Evolutionary conservation across 139 green algal genomes (phyloP).

Genomic region (Diplosphaera chodatii): DNA sequence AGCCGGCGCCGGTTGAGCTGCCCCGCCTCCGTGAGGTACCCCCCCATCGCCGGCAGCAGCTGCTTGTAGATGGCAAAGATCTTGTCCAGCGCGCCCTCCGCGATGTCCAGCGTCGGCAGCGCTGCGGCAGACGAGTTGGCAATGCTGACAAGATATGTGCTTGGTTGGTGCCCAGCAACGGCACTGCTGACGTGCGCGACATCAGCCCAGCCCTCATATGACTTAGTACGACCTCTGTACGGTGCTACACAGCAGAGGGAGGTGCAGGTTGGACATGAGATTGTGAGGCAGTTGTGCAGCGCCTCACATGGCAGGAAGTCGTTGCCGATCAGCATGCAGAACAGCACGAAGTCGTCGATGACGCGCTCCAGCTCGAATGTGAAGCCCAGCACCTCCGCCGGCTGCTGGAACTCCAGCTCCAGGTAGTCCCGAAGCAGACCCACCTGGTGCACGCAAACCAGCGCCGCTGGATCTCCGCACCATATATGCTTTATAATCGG

Average conservation of each 20-base stretch:
- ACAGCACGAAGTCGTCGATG: slow-evolving; percentile 92
- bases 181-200: no score
- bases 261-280: no score
- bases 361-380: slow-evolving; percentile 72
- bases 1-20: slow-evolving; percentile 54
- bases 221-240: no score
- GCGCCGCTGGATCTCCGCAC: no score
- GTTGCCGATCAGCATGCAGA: slow-evolving; percentile 95
- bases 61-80: slow-evolving; percentile 87
- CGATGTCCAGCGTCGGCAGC: slow-evolving; percentile 85
- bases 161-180: no score
- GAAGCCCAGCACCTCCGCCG: slow-evolving; percentile 23
- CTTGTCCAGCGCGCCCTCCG: slow-evolving; percentile 82
- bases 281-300: no score
- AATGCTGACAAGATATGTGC: background rate
- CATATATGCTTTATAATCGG: no score
- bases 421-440: slow-evolving; percentile 86
- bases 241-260: no score
- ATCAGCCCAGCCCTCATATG: no score
- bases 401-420: slow-evolving; percentile 62
- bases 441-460: background rate
- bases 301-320: slow-evolving; percentile 84
- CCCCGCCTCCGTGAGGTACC: slow-evolving; percentile 81
- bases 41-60: slow-evolving; percentile 67
- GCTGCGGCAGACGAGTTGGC: slow-evolving; percentile 36